Evolutionary conservation across 1,139 yeast species (phyloP).

Genomic region (Candida sojae): DNA sequence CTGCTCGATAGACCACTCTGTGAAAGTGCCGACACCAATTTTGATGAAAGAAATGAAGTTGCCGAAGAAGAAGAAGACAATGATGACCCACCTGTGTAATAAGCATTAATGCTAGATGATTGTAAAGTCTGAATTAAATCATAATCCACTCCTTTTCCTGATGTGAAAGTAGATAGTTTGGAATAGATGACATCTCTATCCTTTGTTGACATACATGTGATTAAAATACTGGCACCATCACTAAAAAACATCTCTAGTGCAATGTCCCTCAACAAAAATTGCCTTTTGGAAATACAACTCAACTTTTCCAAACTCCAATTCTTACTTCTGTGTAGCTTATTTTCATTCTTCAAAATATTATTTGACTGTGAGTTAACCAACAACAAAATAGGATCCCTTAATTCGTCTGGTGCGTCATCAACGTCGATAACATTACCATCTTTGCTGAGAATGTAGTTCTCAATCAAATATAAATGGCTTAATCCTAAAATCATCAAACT

Average conservation of each 20-base stretch:
- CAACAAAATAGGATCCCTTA: constrained; percentile 67
- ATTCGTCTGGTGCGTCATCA: constrained; percentile 59
- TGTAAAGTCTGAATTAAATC: constrained; percentile 55
- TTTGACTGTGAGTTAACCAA: constrained; percentile 47
- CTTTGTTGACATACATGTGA: constrained; percentile 54
- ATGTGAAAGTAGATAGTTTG: constrained; percentile 47
- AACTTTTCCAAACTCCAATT: constrained; percentile 60
- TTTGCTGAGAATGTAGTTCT: constrained; percentile 61
- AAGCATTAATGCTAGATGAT: constrained; percentile 40
- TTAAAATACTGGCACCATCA: constrained; percentile 67
- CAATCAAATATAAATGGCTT: constrained; percentile 64
- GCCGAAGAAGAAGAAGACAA: constrained; percentile 2
- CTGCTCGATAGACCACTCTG: constrained; percentile 14
- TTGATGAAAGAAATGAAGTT: constrained; percentile 30
- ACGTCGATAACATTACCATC: constrained; percentile 67
- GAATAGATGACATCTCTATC: constrained; percentile 59
- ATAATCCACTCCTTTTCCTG: constrained; percentile 48
- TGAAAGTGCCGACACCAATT: constrained; percentile 39
- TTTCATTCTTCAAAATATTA: constrained; percentile 19
- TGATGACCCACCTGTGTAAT: constrained; percentile 4
- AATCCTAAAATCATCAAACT: constrained; percentile 72
- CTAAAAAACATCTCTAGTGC: constrained; percentile 76
- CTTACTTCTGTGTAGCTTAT: constrained; percentile 45
- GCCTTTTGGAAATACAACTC: constrained; percentile 68
- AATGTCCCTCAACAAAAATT: constrained; percentile 72